These are phyloP conservation scores for Aspergillus intermedius DNA, from an alignment of 2,329 filamentous ascomycete genomes.

Conservation along the genomic window DNA sequence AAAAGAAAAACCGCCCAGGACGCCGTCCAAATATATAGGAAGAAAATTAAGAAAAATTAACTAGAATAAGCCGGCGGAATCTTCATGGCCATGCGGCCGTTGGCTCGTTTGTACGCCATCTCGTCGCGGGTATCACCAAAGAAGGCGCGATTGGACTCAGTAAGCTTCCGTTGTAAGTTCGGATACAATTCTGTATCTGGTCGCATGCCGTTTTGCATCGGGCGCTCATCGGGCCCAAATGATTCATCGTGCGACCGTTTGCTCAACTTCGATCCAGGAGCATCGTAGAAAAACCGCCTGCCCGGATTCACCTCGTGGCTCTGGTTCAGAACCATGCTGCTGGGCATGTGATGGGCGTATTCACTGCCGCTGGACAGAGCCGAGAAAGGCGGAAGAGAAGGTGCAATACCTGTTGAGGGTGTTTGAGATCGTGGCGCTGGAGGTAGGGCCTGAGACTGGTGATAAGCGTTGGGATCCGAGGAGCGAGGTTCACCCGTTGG, in stretches of 20 bases:
- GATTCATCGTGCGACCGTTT: slow-evolving; percentile 35
- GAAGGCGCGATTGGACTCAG: slow-evolving; percentile 19
- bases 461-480: slow-evolving; percentile 33
- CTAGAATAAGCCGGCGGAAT: slow-evolving; percentile 16
- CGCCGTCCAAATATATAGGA: slow-evolving; percentile 11
- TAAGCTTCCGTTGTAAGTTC: slow-evolving; percentile 18
- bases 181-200: slow-evolving; percentile 28
- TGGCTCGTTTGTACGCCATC: slow-evolving; percentile 32
- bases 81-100: slow-evolving; percentile 29
- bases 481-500: slow-evolving; percentile 33
- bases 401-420: slow-evolving; percentile 24
- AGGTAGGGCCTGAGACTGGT: slow-evolving; percentile 29
- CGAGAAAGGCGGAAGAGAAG: slow-evolving; percentile 31
- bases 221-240: slow-evolving; percentile 34
- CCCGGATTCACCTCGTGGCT: slow-evolving; percentile 16
- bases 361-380: slow-evolving; percentile 20
- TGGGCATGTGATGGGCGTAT: slow-evolving; percentile 17
- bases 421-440: slow-evolving; percentile 19
- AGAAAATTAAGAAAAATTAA: neutral
- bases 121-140: slow-evolving; percentile 20
- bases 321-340: slow-evolving; percentile 15
- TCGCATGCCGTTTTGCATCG: slow-evolving; percentile 41
- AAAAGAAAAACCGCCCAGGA: slow-evolving; percentile 13
- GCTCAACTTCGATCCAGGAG: slow-evolving; percentile 15
- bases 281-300: slow-evolving; percentile 28